Percentiles rank a stretch among this genome's conserved stretches.
phyloP scores from a whole-genome alignment of 257 asterid genomes.

The Nicotiana benthamiana region DNA sequence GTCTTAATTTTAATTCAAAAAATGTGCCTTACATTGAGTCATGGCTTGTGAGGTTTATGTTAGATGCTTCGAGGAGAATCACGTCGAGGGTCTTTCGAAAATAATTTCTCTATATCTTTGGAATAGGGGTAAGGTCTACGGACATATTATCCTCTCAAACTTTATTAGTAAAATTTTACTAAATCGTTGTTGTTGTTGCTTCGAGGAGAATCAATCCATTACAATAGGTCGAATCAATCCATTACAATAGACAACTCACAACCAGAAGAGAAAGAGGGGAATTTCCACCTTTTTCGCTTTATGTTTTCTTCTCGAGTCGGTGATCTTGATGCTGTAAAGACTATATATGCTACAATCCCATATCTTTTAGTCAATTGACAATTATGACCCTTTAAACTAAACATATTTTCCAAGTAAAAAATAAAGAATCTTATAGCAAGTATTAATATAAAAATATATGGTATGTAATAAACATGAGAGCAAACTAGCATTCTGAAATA shows the following conservation, averaged over 20 bases:
- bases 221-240: background rate
- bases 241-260: background rate
- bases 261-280: background rate
- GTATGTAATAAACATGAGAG: background rate
- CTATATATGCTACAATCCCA: background rate
- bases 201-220: no score
- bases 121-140: no score
- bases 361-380: background rate
- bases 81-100: no score
- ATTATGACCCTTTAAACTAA: background rate
- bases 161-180: no score
- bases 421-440: background rate
- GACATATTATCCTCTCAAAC: no score
- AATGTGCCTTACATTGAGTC: no score
- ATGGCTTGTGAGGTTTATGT: background rate
- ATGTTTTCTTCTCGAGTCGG: constrained; percentile 12
- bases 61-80: background rate
- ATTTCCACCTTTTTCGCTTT: constrained; percentile 5
- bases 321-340: constrained; percentile 5
- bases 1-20: no score
- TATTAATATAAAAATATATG: background rate
- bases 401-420: constrained; percentile 1
- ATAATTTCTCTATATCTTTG: no score
- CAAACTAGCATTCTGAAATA: background rate
- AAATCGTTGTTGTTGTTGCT: no score